phyloP scores from a whole-genome alignment of 768 basidiomycete species.

The Boletus pseudo-olivaceus region DNA sequence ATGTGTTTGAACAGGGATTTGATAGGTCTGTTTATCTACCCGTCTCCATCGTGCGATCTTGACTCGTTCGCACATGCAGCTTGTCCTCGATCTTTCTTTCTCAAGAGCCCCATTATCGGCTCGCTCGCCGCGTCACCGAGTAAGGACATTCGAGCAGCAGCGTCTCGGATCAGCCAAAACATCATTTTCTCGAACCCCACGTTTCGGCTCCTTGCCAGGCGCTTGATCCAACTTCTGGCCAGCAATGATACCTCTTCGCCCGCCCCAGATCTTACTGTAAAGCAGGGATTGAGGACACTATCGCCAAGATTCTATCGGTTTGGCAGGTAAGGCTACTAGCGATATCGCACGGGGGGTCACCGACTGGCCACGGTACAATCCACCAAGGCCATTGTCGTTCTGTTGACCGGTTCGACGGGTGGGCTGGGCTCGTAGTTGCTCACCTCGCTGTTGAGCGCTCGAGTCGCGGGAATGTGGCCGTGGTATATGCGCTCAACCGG shows the following conservation, averaged over 20 bases:
- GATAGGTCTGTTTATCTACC: slow-evolving; percentile 26
- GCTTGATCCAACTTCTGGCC: slow-evolving; percentile 15
- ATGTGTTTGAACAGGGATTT: slow-evolving; percentile 34
- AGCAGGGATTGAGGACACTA: slow-evolving; percentile 34
- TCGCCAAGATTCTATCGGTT: slow-evolving; percentile 31
- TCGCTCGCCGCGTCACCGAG: slow-evolving; percentile 22
- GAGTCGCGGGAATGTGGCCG: slow-evolving; percentile 24
- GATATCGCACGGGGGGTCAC: no score
- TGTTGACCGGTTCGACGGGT: slow-evolving; percentile 34
- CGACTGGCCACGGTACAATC: no score
- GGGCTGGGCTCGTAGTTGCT: slow-evolving; percentile 35
- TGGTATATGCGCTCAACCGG: slow-evolving; percentile 30
- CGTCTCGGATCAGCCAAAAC: slow-evolving; percentile 30
- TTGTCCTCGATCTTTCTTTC: slow-evolving; percentile 37
- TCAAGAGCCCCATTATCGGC: slow-evolving; percentile 37
- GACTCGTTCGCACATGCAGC: slow-evolving; percentile 8
- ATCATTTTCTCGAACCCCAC: slow-evolving; percentile 45
- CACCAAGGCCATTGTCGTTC: slow-evolving; percentile 18
- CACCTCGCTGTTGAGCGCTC: slow-evolving; percentile 30
- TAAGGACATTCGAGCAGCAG: slow-evolving; percentile 9
- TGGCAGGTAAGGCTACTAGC: slow-evolving; percentile 10
- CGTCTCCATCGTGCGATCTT: no score
- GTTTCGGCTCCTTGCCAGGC: slow-evolving; percentile 29
- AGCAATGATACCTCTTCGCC: neutral
- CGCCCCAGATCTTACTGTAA: slow-evolving; percentile 1